Evolutionary conservation across 306 rosid species (phyloP).

Genomic region (Quercus wislizeni): DNA sequence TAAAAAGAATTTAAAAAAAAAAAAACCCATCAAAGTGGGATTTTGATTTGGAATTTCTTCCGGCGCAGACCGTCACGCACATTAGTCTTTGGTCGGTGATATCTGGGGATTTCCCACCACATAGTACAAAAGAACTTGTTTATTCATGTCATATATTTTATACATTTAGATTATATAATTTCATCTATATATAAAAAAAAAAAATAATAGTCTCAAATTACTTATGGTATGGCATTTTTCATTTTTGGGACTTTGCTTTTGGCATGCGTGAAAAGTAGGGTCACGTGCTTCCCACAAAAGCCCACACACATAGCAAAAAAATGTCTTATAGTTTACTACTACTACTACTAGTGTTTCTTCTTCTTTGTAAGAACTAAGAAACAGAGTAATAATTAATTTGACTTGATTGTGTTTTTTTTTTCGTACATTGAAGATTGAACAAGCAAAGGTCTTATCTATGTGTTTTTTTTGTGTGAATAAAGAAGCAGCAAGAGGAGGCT

Average conservation of each 20-base stretch:
- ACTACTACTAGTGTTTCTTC: not conserved
- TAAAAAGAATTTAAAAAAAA: too few species aligned
- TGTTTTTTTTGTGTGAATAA: not conserved
- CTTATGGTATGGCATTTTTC: constrained; percentile 29
- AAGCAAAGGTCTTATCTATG: not conserved
- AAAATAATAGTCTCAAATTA: not conserved
- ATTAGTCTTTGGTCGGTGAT: constrained; percentile 23
- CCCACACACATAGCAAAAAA: not conserved
- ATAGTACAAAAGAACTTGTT: not conserved
- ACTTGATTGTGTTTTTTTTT: not conserved
- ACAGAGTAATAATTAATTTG: not conserved
- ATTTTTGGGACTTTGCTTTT: constrained; percentile 43
- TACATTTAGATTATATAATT: not conserved
- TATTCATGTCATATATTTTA: not conserved
- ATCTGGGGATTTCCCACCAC: not conserved
- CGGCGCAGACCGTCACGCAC: constrained; percentile 38
- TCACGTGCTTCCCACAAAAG: constrained; percentile 69
- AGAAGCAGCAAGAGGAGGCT: not conserved
- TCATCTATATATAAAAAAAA: not conserved
- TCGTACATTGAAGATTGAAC: not conserved
- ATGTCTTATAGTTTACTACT: not conserved
- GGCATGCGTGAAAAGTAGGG: constrained; percentile 84
- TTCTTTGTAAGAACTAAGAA: not conserved
- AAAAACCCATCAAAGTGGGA: not conserved
- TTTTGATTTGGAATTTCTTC: not conserved